Conservation (phyloP, 257 asterid species). For the Plantago major region DNA sequence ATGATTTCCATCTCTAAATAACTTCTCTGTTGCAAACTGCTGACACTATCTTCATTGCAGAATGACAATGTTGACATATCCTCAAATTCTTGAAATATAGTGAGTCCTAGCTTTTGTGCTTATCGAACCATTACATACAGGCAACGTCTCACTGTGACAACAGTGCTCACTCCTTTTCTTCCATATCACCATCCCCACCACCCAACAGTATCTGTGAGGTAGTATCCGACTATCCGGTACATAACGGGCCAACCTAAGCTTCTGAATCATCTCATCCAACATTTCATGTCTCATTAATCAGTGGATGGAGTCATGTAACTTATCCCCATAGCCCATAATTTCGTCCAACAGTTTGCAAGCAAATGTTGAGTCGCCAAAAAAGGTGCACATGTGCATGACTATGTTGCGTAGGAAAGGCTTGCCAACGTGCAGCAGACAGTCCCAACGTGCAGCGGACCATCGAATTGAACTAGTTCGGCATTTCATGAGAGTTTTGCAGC, state of each 20-base stretch:
- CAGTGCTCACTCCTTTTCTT: conserved; percentile 43
- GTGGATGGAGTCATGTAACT: conserved; percentile 29
- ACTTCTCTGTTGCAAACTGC: too few relatives aligned
- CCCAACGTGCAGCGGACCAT: too few relatives aligned
- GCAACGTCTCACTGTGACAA: conserved; percentile 52
- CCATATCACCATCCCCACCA: conserved; percentile 27
- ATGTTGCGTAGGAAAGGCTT: conserved; percentile 55
- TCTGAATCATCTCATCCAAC: conserved; percentile 57
- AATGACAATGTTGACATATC: too few relatives aligned
- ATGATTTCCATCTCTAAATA: too few relatives aligned
- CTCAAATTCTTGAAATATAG: conserved; percentile 23
- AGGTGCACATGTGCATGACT: conserved; percentile 59
- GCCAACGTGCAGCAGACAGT: too few relatives aligned
- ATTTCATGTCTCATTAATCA: conserved; percentile 35
- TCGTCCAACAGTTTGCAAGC: conserved; percentile 70
- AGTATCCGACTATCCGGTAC: conserved; percentile 14
- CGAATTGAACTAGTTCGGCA: conserved; percentile 33
- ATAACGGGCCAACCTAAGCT: conserved; percentile 42
- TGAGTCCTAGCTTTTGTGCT: conserved; percentile 45
- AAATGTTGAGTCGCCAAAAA: conserved; percentile 29
- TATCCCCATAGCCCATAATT: conserved; percentile 50
- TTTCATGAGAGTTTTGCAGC: conserved; percentile 24
- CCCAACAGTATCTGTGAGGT: conserved; percentile 31
- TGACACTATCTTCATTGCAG: too few relatives aligned
- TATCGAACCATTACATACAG: conserved; percentile 42